These are phyloP conservation scores for Emmonsiellopsis sp. DNA, from an alignment of 2,329 filamentous ascomycete genomes.

Conservation along the genomic window DNA sequence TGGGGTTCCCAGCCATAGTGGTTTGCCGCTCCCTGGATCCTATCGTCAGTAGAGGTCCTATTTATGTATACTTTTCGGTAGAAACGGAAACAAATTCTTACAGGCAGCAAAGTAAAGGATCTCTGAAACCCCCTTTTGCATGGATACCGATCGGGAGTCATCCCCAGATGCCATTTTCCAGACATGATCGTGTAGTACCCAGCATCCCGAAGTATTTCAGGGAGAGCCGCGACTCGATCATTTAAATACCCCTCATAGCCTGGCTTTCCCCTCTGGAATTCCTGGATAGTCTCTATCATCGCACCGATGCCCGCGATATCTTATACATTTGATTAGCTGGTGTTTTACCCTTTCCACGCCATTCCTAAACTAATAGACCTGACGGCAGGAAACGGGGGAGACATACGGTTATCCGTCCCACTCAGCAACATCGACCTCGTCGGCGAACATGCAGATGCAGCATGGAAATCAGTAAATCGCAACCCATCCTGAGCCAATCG, in stretches of 20 bases:
- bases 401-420: constrained; percentile 52
- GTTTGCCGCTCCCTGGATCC: constrained; percentile 24
- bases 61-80: background rate
- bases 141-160: constrained; percentile 49
- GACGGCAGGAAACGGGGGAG: constrained; percentile 22
- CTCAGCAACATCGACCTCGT: constrained; percentile 59
- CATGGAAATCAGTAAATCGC: constrained; percentile 57
- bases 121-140: constrained; percentile 50
- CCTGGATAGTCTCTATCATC: constrained; percentile 47
- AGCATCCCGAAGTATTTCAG: constrained; percentile 49
- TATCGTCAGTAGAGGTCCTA: background rate
- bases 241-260: constrained; percentile 59
- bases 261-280: constrained; percentile 48
- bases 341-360: background rate
- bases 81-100: constrained; percentile 33
- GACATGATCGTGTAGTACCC: constrained; percentile 54
- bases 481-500: constrained; percentile 45
- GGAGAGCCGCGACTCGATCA: constrained; percentile 48
- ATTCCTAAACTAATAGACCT: background rate
- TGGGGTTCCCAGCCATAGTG: constrained; percentile 48
- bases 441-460: constrained; percentile 56
- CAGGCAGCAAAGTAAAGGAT: constrained; percentile 52
- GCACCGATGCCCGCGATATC: constrained; percentile 46
- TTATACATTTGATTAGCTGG: constrained; percentile 3
- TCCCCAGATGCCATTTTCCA: constrained; percentile 56